These are phyloP conservation scores for Saraca asoca DNA, from an alignment of 331 rosid species.

Conservation along the genomic window DNA sequence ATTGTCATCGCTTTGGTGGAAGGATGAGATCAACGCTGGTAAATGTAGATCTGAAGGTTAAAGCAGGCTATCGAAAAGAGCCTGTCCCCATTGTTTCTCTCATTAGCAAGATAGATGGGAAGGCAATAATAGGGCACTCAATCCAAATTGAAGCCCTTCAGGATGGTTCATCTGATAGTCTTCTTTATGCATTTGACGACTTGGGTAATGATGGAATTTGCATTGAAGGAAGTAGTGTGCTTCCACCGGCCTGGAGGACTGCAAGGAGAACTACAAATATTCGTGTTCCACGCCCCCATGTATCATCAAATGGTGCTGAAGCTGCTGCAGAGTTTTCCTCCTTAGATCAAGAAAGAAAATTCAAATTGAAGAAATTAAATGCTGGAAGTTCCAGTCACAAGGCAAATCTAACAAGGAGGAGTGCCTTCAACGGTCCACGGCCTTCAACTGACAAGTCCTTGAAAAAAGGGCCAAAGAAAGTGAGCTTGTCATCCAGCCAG, in stretches of 20 bases:
- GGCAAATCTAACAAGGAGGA: constrained; percentile 52
- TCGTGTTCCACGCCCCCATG: constrained; percentile 84
- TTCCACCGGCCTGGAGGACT: constrained; percentile 95
- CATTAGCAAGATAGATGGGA: constrained; percentile 84
- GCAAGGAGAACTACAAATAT: constrained; percentile 94
- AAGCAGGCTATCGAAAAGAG: constrained; percentile 78
- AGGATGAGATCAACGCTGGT: constrained; percentile 60
- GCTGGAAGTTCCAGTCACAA: constrained; percentile 58
- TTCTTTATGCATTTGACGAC: constrained; percentile 61
- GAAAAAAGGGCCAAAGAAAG: constrained; percentile 67
- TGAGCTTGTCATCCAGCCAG: constrained; percentile 73
- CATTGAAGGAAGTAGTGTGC: constrained; percentile 60
- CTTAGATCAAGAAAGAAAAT: constrained; percentile 61
- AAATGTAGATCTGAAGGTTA: constrained; percentile 87
- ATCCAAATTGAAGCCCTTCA: constrained; percentile 76
- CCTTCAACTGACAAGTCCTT: constrained; percentile 53
- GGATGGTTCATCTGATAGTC: constrained; percentile 70
- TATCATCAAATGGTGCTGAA: constrained; percentile 60
- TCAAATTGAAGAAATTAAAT: constrained; percentile 49
- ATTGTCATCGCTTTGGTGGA: constrained; percentile 50
- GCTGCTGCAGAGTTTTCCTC: constrained; percentile 45
- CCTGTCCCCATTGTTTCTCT: constrained; percentile 94
- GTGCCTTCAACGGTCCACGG: constrained; percentile 37
- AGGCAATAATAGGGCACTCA: constrained; percentile 89
- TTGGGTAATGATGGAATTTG: constrained; percentile 55